Percentiles rank a stretch among this genome's conserved stretches.
phyloP scores from a whole-genome alignment of 306 rosid genomes.

The Citrullus colocynthis region DNA sequence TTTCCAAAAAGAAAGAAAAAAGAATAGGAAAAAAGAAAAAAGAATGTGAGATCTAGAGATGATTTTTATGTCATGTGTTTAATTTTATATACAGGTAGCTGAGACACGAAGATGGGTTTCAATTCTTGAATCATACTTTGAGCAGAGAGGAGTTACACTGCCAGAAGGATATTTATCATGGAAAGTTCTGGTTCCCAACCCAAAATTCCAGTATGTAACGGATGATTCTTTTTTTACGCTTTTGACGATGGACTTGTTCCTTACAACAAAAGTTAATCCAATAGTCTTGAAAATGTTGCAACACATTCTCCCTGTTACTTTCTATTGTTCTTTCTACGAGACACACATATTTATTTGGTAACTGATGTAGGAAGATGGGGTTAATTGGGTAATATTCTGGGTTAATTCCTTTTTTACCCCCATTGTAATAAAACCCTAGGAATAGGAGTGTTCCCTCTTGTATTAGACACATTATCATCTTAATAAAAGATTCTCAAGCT shows the following conservation, averaged over 20 bases:
- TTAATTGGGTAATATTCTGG: too few relatives aligned
- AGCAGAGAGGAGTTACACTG: slow-evolving; percentile 66
- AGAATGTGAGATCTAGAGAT: not conserved
- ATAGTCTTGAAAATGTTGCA: not conserved
- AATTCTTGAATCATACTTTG: slow-evolving; percentile 77
- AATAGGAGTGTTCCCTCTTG: too few relatives aligned
- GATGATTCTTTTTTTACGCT: not conserved
- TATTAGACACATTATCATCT: too few relatives aligned
- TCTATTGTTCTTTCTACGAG: not conserved
- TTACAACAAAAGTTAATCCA: not conserved
- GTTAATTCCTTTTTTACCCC: too few relatives aligned
- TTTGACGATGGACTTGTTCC: not conserved
- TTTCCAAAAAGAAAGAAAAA: too few relatives aligned
- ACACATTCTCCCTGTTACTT: not conserved
- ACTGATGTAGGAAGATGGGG: too few relatives aligned
- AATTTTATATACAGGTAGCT: slow-evolving; percentile 33
- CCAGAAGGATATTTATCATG: slow-evolving; percentile 58
- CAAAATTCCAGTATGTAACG: slow-evolving; percentile 52
- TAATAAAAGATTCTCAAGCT: too few relatives aligned
- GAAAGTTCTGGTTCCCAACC: slow-evolving; percentile 80
- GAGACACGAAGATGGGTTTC: slow-evolving; percentile 53
- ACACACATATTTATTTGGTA: not conserved
- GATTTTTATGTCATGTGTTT: not conserved
- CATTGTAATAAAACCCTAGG: too few relatives aligned
- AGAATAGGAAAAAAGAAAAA: too few relatives aligned